Evolutionary conservation across 202 grass and related monocot genomes (phyloP).

Genomic region (Cymbopogon flexuosus): DNA sequence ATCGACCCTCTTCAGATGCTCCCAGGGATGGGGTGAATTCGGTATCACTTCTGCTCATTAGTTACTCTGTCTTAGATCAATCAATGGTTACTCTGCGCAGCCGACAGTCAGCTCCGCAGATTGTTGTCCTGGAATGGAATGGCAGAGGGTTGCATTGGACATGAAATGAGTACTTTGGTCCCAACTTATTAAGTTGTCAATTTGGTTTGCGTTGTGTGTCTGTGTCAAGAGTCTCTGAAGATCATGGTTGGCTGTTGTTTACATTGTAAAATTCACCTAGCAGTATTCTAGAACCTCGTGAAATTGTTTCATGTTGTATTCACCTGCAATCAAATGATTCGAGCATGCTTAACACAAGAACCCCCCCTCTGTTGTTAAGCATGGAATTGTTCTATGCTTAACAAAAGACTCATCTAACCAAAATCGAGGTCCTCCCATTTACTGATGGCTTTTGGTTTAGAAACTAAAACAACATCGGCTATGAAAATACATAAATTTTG

Average conservation of each 20-base stretch:
- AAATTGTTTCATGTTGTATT: slow-evolving; percentile 14
- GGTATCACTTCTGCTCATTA: slow-evolving; percentile 22
- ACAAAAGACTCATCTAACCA: not conserved
- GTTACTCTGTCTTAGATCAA: slow-evolving; percentile 25
- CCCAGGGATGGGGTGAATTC: slow-evolving; percentile 50
- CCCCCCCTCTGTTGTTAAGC: not conserved
- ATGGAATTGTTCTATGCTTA: not conserved
- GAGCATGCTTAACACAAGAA: slow-evolving; percentile 10
- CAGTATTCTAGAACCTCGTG: not conserved
- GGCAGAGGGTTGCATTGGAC: not conserved
- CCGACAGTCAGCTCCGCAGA: not conserved
- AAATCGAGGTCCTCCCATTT: not conserved
- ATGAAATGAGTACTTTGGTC: not conserved
- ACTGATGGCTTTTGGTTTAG: not conserved
- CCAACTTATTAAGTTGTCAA: slow-evolving; percentile 7
- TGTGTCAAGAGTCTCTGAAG: not conserved
- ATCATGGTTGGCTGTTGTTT: not conserved
- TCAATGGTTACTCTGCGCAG: slow-evolving; percentile 8
- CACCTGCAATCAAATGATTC: slow-evolving; percentile 7
- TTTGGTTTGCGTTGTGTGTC: slow-evolving; percentile 25
- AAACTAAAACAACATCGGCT: not conserved
- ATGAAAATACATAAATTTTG: not conserved
- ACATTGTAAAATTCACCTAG: slow-evolving; percentile 23
- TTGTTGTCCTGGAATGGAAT: not conserved
- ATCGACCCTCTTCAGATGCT: slow-evolving; percentile 72